These are phyloP conservation scores for Fragilaria crotonensis DNA, from an alignment of 108 stramenopile species.

Conservation along the genomic window DNA sequence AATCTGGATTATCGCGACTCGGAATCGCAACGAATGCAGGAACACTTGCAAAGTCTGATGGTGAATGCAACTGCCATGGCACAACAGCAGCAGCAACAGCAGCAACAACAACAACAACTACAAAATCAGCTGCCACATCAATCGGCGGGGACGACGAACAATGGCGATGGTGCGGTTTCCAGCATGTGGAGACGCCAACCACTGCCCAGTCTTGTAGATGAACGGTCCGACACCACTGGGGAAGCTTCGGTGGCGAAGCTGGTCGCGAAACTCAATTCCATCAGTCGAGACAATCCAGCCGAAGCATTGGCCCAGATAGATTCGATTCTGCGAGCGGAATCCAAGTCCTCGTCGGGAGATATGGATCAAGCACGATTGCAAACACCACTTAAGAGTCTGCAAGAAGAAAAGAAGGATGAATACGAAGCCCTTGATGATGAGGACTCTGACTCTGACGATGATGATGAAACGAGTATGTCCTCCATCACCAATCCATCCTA, in stretches of 20 bases:
- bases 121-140: too few species aligned
- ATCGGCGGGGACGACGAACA: too few species aligned
- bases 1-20: too few species aligned
- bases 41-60: too few species aligned
- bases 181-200: not conserved
- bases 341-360: constrained; percentile 8
- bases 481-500: constrained; percentile 73
- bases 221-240: not conserved
- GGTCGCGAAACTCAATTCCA: constrained; percentile 53
- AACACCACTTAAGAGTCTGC: not conserved
- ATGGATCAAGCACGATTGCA: not conserved
- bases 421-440: constrained; percentile 24
- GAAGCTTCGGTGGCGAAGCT: constrained; percentile 30
- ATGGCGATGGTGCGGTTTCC: too few species aligned
- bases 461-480: constrained; percentile 57
- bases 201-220: not conserved
- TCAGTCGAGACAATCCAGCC: constrained; percentile 57
- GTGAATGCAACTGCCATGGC: too few species aligned
- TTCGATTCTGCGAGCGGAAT: constrained; percentile 57
- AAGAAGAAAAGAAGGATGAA: constrained; percentile 11
- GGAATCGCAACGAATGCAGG: too few species aligned
- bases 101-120: too few species aligned
- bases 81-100: too few species aligned
- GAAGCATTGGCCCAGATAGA: constrained; percentile 74
- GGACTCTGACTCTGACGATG: constrained; percentile 16